These are phyloP conservation scores for Ananas comosus DNA, from an alignment of 176 grass and related monocot genomes.

Conservation along the genomic window DNA sequence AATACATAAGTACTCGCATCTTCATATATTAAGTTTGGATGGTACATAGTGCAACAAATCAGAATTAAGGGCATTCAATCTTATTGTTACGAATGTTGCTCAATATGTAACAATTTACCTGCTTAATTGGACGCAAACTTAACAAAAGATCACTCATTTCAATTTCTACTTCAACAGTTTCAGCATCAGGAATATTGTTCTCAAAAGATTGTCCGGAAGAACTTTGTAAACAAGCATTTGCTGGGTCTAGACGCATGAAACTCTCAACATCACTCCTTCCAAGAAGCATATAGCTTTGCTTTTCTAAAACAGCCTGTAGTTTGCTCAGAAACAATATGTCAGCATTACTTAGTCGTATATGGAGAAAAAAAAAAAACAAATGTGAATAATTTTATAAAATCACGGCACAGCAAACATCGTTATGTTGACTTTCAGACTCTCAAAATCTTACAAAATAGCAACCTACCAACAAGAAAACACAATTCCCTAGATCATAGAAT, in stretches of 20 bases:
- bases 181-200: constrained; percentile 40
- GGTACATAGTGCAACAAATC: no score
- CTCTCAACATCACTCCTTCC: constrained; percentile 90
- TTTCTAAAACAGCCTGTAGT: constrained; percentile 85
- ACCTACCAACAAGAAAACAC: not conserved
- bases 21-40: no score
- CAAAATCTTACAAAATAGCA: not conserved
- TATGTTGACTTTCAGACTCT: not conserved
- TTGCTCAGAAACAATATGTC: constrained; percentile 33
- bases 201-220: constrained; percentile 34
- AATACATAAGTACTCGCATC: no score
- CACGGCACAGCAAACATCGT: not conserved
- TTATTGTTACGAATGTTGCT: not conserved
- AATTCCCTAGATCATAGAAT: not conserved
- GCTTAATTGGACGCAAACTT: constrained; percentile 85
- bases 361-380: not conserved
- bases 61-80: no score
- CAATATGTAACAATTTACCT: constrained; percentile 43
- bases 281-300: constrained; percentile 92
- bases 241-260: constrained; percentile 78
- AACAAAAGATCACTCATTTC: constrained; percentile 82
- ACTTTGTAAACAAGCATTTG: constrained; percentile 60
- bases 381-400: not conserved
- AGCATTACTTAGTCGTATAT: not conserved
- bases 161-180: constrained; percentile 72